Conservation (phyloP, 257 asterid genomes). For the Eustoma russellianum region DNA sequence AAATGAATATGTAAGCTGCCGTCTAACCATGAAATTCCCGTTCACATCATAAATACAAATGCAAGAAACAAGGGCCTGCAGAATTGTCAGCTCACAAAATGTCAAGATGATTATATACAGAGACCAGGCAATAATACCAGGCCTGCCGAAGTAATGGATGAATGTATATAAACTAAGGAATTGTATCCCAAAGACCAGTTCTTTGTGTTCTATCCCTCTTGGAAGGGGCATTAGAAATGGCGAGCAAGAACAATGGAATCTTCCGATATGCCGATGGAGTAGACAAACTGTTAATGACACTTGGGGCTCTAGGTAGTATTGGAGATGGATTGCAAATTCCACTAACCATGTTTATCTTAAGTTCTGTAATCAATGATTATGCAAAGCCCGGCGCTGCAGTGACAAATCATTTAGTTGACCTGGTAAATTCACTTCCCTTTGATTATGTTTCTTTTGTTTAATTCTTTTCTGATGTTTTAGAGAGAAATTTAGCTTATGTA, state of each 20-base stretch:
- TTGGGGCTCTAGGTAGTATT: constrained; percentile 71
- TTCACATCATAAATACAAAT: constrained; percentile 7
- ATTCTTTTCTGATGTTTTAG: not conserved
- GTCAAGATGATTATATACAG: too few relatives aligned
- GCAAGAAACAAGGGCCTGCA: constrained; percentile 38
- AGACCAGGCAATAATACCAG: not conserved
- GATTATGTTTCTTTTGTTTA: not conserved
- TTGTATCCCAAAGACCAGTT: not conserved
- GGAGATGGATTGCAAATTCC: constrained; percentile 94
- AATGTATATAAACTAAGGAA: constrained; percentile 17
- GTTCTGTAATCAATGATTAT: constrained; percentile 58
- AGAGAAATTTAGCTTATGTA: not conserved
- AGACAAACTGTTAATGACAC: constrained; percentile 58
- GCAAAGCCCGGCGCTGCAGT: constrained; percentile 26
- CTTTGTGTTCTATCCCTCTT: constrained; percentile 8
- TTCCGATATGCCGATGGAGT: constrained; percentile 61
- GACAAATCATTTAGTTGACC: constrained; percentile 31
- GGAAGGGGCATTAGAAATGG: constrained; percentile 18
- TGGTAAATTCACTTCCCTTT: constrained; percentile 26
- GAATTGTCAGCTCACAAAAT: not conserved
- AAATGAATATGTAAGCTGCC: constrained; percentile 28
- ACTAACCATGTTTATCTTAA: constrained; percentile 67
- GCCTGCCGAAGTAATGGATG: not conserved
- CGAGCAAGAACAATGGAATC: constrained; percentile 35
- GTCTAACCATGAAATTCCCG: constrained; percentile 22